Percentiles rank a stretch among this genome's conserved stretches.
Conservation (phyloP, 2,329 filamentous ascomycete species). For the Malbranchea zuffiana region DNA sequence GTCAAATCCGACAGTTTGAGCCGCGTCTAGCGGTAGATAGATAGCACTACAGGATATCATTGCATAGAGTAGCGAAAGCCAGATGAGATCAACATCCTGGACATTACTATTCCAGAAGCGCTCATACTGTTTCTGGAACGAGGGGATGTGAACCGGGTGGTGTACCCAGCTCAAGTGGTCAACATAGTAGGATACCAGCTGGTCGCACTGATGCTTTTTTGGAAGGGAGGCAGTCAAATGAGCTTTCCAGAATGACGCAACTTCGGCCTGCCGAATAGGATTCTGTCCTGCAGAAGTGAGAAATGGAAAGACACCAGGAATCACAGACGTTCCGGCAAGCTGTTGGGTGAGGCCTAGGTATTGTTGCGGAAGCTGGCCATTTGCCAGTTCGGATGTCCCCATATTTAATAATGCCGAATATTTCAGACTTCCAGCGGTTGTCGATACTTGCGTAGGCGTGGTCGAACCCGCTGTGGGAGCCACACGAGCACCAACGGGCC, state of each 20-base stretch:
- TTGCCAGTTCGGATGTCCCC: too few species aligned
- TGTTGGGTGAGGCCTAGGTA: background rate
- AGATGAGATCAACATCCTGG: constrained; percentile 23
- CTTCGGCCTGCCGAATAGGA: constrained; percentile 6
- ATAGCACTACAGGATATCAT: constrained; percentile 23
- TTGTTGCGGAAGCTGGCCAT: too few species aligned
- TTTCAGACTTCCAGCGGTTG: too few species aligned
- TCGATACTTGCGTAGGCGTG: too few species aligned
- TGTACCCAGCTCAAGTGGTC: constrained; percentile 26
- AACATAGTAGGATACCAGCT: constrained; percentile 22
- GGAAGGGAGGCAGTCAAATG: constrained; percentile 17
- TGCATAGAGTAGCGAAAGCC: constrained; percentile 23
- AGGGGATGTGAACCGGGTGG: constrained; percentile 20
- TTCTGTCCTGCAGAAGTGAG: constrained; percentile 3
- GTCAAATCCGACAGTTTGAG: constrained; percentile 17
- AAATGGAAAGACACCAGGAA: constrained; percentile 5
- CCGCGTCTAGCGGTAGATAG: constrained; percentile 18
- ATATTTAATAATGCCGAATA: too few species aligned
- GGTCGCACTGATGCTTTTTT: constrained; percentile 18
- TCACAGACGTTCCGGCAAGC: constrained; percentile 4
- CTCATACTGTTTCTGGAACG: constrained; percentile 19
- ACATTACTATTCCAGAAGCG: constrained; percentile 20
- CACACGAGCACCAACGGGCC: too few species aligned
- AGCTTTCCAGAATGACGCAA: constrained; percentile 17
- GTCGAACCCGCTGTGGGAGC: too few species aligned